phyloP scores from a whole-genome alignment of 768 basidiomycete species.

The Hortiboletus flavorubellus region DNA sequence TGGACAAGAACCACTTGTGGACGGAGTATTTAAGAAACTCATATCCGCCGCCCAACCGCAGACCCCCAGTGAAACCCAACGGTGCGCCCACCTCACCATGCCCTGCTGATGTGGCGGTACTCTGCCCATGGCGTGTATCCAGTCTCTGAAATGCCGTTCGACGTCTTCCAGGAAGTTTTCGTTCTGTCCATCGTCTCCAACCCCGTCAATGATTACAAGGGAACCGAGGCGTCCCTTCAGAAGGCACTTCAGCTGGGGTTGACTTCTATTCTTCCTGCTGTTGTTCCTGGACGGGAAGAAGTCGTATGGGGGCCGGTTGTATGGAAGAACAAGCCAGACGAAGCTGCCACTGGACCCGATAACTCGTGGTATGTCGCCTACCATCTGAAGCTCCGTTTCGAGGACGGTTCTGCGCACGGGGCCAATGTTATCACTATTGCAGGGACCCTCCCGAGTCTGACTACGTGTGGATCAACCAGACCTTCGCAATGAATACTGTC shows the following conservation, averaged over 20 bases:
- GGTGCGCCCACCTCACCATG: background rate
- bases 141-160: constrained; percentile 6
- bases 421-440: constrained; percentile 15
- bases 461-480: constrained; percentile 1
- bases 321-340: constrained; percentile 11
- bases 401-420: constrained; percentile 8
- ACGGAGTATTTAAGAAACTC: background rate
- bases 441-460: background rate
- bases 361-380: constrained; percentile 17
- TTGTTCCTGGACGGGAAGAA: background rate
- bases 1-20: background rate
- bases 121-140: background rate
- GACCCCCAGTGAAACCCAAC: background rate
- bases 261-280: background rate
- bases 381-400: constrained; percentile 2
- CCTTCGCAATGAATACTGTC: constrained; percentile 6
- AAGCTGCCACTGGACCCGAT: constrained; percentile 1
- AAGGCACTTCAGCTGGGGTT: background rate
- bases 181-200: constrained; percentile 7
- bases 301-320: constrained; percentile 14
- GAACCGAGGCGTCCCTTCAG: background rate
- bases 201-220: background rate
- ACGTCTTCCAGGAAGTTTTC: constrained; percentile 18
- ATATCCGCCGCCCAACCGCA: background rate
- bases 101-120: background rate